These are phyloP conservation scores for Prototheca cutis DNA, from an alignment of 163 green algal genomes.

Conservation along the genomic window DNA sequence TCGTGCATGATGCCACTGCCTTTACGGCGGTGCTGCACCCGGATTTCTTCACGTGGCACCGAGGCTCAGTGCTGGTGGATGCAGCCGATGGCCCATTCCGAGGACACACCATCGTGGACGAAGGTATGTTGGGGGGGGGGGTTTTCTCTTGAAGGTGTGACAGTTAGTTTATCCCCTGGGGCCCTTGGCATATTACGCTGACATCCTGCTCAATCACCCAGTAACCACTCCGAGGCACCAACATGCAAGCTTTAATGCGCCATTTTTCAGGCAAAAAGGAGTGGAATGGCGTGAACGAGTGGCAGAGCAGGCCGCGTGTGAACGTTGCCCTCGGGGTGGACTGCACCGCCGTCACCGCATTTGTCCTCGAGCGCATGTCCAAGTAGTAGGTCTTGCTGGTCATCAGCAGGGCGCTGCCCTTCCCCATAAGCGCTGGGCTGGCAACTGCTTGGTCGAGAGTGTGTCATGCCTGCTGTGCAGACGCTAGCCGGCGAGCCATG, in stretches of 20 bases:
- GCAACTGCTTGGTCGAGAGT: too few species aligned
- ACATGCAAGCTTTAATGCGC: neutral
- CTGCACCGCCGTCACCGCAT: slow-evolving; percentile 10
- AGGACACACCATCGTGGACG: slow-evolving; percentile 63
- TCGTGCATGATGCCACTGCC: slow-evolving; percentile 65
- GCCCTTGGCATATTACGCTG: too few species aligned
- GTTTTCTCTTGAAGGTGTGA: too few species aligned
- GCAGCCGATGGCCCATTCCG: slow-evolving; percentile 43
- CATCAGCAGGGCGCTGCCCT: too few species aligned
- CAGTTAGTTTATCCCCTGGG: too few species aligned
- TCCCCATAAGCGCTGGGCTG: too few species aligned
- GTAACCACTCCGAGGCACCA: too few species aligned
- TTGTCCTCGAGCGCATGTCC: slow-evolving; percentile 27
- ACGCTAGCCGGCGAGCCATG: too few species aligned
- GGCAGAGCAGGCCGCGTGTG: slow-evolving; percentile 32
- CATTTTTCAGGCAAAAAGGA: slow-evolving; percentile 16
- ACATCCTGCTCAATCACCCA: too few species aligned
- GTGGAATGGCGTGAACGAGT: slow-evolving; percentile 47
- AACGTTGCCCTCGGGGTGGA: slow-evolving; percentile 44
- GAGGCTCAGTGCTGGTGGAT: slow-evolving; percentile 51
- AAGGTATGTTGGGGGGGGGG: slow-evolving; percentile 16
- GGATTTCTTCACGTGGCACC: slow-evolving; percentile 56
- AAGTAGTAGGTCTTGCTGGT: too few species aligned
- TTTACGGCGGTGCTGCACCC: slow-evolving; percentile 51
- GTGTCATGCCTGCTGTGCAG: too few species aligned